Conservation (phyloP, 768 basidiomycete genomes). For the Hericium rajendrae region DNA sequence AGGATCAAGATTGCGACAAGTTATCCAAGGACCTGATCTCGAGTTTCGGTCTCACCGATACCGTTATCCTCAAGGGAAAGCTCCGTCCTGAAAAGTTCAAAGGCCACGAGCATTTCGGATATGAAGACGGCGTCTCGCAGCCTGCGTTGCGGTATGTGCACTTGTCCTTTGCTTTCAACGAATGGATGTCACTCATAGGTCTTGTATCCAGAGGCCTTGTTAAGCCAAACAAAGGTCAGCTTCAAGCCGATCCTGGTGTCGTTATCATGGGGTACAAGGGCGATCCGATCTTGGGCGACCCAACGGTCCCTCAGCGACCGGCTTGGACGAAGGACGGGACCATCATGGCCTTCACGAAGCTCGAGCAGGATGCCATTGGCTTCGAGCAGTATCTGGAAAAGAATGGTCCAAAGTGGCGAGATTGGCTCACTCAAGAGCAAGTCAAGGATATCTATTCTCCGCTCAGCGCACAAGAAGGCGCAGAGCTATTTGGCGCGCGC, state of each 20-base stretch:
- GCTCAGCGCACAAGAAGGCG: slow-evolving; percentile 21
- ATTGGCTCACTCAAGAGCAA: neutral
- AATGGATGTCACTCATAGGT: slow-evolving; percentile 13
- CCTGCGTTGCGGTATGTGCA: slow-evolving; percentile 26
- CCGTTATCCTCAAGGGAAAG: neutral
- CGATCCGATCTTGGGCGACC: slow-evolving; percentile 1
- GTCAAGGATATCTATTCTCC: neutral
- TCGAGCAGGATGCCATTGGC: neutral
- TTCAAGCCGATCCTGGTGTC: neutral
- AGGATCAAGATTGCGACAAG: neutral
- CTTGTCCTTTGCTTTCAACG: slow-evolving; percentile 18
- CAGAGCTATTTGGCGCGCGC: neutral
- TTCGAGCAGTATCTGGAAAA: slow-evolving; percentile 19
- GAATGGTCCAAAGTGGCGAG: neutral
- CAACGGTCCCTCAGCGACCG: neutral
- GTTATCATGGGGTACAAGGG: neutral
- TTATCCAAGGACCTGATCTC: slow-evolving; percentile 2
- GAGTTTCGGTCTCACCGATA: slow-evolving; percentile 1
- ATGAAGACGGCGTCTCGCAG: slow-evolving; percentile 43
- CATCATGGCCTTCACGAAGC: neutral
- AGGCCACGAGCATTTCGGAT: slow-evolving; percentile 46
- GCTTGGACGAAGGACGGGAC: neutral
- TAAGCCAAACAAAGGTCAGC: neutral
- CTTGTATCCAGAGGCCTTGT: slow-evolving; percentile 1
- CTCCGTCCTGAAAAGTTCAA: slow-evolving; percentile 30